A percentile compares a stretch with the other conserved stretches of the same genome.
These are phyloP conservation scores for Phytophthora sansomeana DNA, from an alignment of 352 stramenopile species.

Conservation along the genomic window DNA sequence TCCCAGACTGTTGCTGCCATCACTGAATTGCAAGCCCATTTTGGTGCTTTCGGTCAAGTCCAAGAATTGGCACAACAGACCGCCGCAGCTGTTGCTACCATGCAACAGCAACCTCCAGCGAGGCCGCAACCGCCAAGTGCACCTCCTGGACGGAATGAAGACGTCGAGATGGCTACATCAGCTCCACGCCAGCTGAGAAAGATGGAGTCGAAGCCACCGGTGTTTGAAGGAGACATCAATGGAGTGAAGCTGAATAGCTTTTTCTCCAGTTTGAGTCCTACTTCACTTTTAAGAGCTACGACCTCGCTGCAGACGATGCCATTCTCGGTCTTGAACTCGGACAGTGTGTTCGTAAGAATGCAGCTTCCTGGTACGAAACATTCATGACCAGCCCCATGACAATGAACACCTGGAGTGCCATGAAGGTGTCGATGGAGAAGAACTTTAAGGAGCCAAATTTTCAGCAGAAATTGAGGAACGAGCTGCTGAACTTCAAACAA, in stretches of 20 bases:
- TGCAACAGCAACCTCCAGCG: background rate
- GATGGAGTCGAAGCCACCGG: slow-evolving; percentile 23
- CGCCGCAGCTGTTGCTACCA: background rate
- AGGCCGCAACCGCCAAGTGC: background rate
- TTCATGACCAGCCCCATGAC: slow-evolving; percentile 3
- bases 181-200: slow-evolving; percentile 10
- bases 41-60: background rate
- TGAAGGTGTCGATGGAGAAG: slow-evolving; percentile 13
- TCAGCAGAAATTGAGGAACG: slow-evolving; percentile 13
- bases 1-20: slow-evolving; percentile 7
- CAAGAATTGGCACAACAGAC: slow-evolving; percentile 13
- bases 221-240: slow-evolving; percentile 21
- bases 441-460: slow-evolving; percentile 16
- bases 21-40: background rate
- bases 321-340: slow-evolving; percentile 1
- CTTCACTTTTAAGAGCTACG: slow-evolving; percentile 16
- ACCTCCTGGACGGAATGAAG: background rate
- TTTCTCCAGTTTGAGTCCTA: slow-evolving; percentile 23
- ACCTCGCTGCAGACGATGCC: slow-evolving; percentile 5
- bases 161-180: slow-evolving; percentile 6
- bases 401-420: slow-evolving; percentile 6
- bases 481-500: slow-evolving; percentile 17
- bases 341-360: slow-evolving; percentile 13
- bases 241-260: slow-evolving; percentile 15
- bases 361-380: slow-evolving; percentile 16